Evolutionary conservation across 805 yeast genomes (phyloP).

Genomic region (Candida nemodendra): DNA sequence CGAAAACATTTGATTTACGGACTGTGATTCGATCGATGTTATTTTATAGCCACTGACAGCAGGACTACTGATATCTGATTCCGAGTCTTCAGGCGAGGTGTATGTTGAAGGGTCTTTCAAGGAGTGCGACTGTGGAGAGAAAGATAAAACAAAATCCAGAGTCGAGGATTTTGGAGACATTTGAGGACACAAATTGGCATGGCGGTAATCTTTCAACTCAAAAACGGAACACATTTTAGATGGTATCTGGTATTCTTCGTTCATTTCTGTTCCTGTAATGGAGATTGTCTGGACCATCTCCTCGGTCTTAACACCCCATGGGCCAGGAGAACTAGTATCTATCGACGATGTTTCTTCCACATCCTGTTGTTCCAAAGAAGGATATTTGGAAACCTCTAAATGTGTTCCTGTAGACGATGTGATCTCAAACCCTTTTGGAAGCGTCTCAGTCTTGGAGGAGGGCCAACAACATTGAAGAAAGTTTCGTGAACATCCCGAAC

Average conservation of each 20-base stretch:
- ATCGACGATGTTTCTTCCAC: neutral
- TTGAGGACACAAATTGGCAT: conserved; percentile 13
- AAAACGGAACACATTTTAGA: conserved; percentile 28
- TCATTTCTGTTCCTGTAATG: conserved; percentile 3
- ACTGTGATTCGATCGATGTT: conserved; percentile 13
- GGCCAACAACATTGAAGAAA: conserved; percentile 37
- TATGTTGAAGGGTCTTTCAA: neutral
- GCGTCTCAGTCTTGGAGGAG: conserved; percentile 17
- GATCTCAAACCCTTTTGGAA: conserved; percentile 29
- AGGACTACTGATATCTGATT: conserved; percentile 1
- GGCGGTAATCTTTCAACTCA: conserved; percentile 24
- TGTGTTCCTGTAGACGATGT: conserved; percentile 18
- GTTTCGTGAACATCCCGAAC: conserved; percentile 36
- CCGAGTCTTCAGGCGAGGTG: conserved; percentile 1
- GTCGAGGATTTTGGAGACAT: conserved; percentile 6
- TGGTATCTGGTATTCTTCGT: conserved; percentile 26
- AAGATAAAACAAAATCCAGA: conserved; percentile 14
- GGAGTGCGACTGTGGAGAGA: neutral
- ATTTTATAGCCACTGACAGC: neutral
- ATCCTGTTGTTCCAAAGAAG: neutral
- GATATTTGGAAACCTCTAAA: neutral
- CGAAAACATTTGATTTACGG: conserved; percentile 26
- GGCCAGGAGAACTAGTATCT: neutral
- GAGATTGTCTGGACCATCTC: neutral
- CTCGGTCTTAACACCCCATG: neutral